Evolutionary conservation across 768 basidiomycete species (phyloP), one percentile per base, ranked within the genome.

Genomic region (Gymnopilus dilepis): DNA sequence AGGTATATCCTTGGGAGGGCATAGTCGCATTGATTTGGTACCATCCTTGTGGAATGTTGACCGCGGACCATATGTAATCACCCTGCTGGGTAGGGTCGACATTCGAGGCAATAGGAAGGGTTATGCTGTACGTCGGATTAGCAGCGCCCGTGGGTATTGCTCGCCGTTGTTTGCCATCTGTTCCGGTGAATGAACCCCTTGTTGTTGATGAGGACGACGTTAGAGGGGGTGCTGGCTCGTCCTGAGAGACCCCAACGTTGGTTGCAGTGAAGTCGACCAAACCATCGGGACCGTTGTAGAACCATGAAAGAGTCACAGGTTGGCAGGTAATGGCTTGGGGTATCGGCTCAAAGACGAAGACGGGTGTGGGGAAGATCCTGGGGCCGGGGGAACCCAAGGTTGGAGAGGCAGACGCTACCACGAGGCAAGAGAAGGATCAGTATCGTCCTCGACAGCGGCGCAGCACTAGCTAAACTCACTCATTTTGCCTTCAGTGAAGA

Each of bases 1-100:
- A 38, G 8, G 13, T 30, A 55, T 66, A 69, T 3, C 55, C 26
- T n/a, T 65, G 50, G 4, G 73, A 54, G 3, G 68, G 61, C 17
- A 79, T 61, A 5, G 68, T 63, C 6, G 74, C 76, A 0, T 56
- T 62, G 19, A 87, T 22, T 12, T 63, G 45, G 65, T 88, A 88
- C 78, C 77, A 80, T 3, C 87, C 87, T 55, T 77, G 71, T 0
- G 81, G 69, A 22, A 86, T 70, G 59, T 77, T 75, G 50, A 88
- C 84, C 2, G 72, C 45, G 0, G 69, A 4, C 86, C 88, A 87
- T 3, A 66, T n/a, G n/a, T n/a, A 71, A 70, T 73, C 85, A 17
- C 56, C 58, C 0, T 11, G 6, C 1, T 15, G 24, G 12, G 51
- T 26, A 4, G 82, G 74, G 56, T 74, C 65, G n/a, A 79, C 45